Evolutionary conservation across 805 yeast genomes (phyloP), one percentile per base, ranked within the genome.

Genomic region (Lipomyces oligophaga): DNA sequence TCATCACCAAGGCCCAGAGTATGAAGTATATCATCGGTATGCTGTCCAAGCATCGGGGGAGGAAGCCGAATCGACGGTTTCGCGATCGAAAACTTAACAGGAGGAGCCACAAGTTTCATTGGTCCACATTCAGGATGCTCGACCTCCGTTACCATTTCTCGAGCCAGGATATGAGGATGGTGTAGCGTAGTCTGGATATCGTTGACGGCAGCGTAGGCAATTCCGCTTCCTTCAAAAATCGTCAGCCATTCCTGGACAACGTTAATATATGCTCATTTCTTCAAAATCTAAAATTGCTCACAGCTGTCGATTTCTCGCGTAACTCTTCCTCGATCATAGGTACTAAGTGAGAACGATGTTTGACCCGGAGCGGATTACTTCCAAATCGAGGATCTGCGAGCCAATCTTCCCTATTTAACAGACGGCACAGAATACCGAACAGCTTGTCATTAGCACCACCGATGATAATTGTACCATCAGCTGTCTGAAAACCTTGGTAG

Each of bases 371-470:
- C 5, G 69, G 66, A 43, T 69, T 69, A 7, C 71, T 66, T 7
- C 45, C 27, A 50, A 59, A 69, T 31, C 63, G 42, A 20, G 54
- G 50, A 42, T 68, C 69, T 2, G 53, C 47, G 31, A 58, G 62
- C 73, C 73, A 69, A 40, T 67, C 71, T 1, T 65, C 64, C 33
- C 56, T 58, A 13, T 57, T 66, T 1, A 69, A 49, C 5, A 63
- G 61, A 22, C 63, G 67, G 37, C 69, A 60, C 36, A 67, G 46
- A 25, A 58, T 52, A 5, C 66, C 42, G 54, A 63, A 68, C 37
- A 67, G 58, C 35, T 62, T 63, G 53, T 69, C 73, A 49, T 69
- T 69, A 2, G 72, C 73, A 16, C 71, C 71, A 10, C 73, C 72
- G 37, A 69, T 63, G 68, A 69, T 65, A 25, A 69, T 63, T 18